Evolutionary conservation across 73 alveolate genomes (phyloP).

Genomic region (Symbiodinium pilosum): DNA sequence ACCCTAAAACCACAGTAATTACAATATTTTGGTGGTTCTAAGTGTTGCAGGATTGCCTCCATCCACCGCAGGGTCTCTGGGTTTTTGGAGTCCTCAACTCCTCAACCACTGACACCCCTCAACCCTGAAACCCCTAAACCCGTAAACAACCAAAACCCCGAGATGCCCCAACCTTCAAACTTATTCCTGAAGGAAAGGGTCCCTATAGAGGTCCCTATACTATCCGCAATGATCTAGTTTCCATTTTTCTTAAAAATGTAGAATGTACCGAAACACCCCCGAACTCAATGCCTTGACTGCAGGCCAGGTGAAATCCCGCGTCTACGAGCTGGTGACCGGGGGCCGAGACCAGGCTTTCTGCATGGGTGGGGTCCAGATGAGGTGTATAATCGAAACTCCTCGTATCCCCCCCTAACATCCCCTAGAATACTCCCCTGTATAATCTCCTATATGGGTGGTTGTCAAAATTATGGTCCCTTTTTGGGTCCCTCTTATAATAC

Average conservation of each 20-base stretch:
- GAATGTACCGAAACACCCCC: neutral
- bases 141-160: neutral
- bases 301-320: neutral
- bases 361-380: too few species aligned
- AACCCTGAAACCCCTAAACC: neutral
- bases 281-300: neutral
- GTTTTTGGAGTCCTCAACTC: too few species aligned
- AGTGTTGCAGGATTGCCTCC: too few species aligned
- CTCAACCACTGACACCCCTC: neutral
- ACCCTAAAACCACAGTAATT: too few species aligned
- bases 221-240: neutral
- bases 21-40: too few species aligned
- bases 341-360: neutral
- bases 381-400: too few species aligned
- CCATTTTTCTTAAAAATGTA: neutral
- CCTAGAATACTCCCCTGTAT: too few species aligned
- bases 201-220: neutral
- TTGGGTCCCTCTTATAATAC: too few species aligned
- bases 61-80: too few species aligned
- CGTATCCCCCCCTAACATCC: too few species aligned
- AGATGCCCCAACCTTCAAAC: neutral
- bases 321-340: slow-evolving; percentile 4
- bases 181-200: neutral
- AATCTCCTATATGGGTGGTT: too few species aligned
- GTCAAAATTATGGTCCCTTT: too few species aligned